Conservation (phyloP, 2,329 filamentous ascomycete genomes). For the Ophiostoma sp. region DNA sequence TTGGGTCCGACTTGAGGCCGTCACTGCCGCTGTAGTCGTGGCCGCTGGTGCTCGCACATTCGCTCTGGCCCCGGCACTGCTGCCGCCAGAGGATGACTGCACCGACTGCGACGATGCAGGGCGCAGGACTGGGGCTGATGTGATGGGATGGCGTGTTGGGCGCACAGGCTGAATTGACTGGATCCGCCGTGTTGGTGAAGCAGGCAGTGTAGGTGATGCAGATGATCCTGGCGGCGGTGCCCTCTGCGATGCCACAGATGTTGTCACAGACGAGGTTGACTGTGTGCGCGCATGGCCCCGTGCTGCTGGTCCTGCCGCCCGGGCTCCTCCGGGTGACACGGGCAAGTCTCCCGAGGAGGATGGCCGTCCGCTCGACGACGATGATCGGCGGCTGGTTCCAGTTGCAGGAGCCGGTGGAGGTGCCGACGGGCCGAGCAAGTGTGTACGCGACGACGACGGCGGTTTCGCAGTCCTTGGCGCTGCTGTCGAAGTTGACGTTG, state of each 20-base stretch:
- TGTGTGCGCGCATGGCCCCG: conserved; percentile 23
- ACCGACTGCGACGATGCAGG: conserved; percentile 33
- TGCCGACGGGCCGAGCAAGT: conserved; percentile 1
- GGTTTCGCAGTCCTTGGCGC: conserved; percentile 1
- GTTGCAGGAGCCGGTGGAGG: conserved; percentile 19
- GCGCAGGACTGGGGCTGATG: conserved; percentile 37
- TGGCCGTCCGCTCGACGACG: conserved; percentile 21
- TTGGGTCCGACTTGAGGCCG: background rate
- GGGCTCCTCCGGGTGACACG: background rate
- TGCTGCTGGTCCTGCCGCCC: background rate
- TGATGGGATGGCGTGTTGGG: conserved; percentile 34
- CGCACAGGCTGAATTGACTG: background rate
- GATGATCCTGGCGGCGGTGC: background rate
- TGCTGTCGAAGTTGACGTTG: background rate
- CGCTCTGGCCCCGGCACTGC: conserved; percentile 22
- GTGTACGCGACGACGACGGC: conserved; percentile 20
- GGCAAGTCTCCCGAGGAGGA: background rate
- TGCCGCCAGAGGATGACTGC: conserved; percentile 27
- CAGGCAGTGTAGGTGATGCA: background rate
- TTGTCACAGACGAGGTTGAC: conserved; percentile 24
- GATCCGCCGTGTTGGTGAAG: background rate
- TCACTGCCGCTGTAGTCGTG: background rate
- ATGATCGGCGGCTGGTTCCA: conserved; percentile 26
- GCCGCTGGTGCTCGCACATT: conserved; percentile 14
- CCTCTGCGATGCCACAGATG: background rate